Percentiles rank a stretch among this genome's conserved stretches.
phyloP scores from a whole-genome alignment of 345 rosid genomes.

The Citrus maxima region DNA sequence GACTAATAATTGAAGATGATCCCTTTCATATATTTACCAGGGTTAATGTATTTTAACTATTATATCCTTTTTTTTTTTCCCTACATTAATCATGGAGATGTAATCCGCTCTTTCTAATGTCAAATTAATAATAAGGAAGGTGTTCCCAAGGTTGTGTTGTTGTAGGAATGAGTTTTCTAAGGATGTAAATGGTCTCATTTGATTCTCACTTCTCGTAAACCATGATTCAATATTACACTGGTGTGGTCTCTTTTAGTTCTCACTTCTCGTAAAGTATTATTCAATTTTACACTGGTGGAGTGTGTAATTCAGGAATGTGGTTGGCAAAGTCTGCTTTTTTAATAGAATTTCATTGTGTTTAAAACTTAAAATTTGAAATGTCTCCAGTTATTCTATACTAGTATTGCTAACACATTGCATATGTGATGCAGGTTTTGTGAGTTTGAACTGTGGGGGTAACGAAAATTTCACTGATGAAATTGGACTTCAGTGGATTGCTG shows the following conservation, averaged over 20 bases:
- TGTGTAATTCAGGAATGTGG: not conserved
- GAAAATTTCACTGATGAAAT: slow-evolving; percentile 67
- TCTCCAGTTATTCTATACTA: not conserved
- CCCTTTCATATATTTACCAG: not conserved
- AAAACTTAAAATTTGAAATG: not conserved
- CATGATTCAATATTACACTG: not conserved
- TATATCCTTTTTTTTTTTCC: not conserved
- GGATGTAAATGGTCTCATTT: not conserved
- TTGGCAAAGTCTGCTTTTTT: not conserved
- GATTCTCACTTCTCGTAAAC: not conserved
- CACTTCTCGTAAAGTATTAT: not conserved
- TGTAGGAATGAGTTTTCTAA: not conserved
- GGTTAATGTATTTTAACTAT: not conserved
- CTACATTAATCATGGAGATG: not conserved
- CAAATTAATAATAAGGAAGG: not conserved
- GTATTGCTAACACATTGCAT: slow-evolving; percentile 7
- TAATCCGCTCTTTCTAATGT: not conserved
- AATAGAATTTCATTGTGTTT: not conserved
- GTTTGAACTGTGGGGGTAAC: slow-evolving; percentile 88
- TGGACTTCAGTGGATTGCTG: slow-evolving; percentile 83
- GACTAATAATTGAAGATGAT: not conserved
- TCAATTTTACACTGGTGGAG: not conserved
- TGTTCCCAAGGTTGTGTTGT: not conserved
- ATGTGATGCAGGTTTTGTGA: slow-evolving; percentile 72
- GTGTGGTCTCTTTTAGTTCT: not conserved